Evolutionary conservation across 202 grass and related monocot genomes (phyloP).

Genomic region (Sporobolus alterniflorus): DNA sequence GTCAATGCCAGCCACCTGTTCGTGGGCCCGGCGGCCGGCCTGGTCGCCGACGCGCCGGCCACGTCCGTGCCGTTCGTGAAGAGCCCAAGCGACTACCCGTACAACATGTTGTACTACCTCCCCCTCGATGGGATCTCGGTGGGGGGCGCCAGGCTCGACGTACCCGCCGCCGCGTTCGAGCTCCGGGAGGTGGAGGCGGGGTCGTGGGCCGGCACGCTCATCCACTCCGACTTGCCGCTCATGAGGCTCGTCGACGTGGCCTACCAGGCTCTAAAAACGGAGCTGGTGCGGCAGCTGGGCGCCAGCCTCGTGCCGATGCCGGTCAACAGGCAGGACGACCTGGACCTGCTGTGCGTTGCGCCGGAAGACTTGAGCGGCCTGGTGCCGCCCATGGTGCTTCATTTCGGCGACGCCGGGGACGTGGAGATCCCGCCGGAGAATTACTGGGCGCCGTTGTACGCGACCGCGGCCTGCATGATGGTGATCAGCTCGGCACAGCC

Average conservation of each 20-base stretch:
- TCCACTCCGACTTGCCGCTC: constrained; percentile 12
- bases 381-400: too few relatives aligned
- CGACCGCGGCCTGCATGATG: constrained; percentile 18
- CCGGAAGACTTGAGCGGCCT: not conserved
- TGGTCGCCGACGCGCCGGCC: too few relatives aligned
- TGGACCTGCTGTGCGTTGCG: constrained; percentile 30
- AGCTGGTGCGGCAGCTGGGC: constrained; percentile 15
- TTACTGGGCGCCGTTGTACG: constrained; percentile 15
- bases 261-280: not conserved
- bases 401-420: not conserved
- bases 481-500: not conserved
- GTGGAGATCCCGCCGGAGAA: constrained; percentile 32
- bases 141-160: not conserved
- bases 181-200: not conserved
- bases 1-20: constrained; percentile 5
- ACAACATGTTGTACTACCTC: constrained; percentile 13
- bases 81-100: not conserved
- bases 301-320: not conserved
- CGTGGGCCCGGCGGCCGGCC: not conserved
- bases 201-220: not conserved
- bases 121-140: constrained; percentile 19
- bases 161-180: constrained; percentile 27
- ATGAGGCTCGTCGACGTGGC: constrained; percentile 7
- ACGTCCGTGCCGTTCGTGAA: constrained; percentile 23
- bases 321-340: not conserved